Percentiles rank a stretch among this genome's conserved stretches.
Evolutionary conservation across 176 grass and related monocot species (phyloP).

Genomic region (Carex scoparia): DNA sequence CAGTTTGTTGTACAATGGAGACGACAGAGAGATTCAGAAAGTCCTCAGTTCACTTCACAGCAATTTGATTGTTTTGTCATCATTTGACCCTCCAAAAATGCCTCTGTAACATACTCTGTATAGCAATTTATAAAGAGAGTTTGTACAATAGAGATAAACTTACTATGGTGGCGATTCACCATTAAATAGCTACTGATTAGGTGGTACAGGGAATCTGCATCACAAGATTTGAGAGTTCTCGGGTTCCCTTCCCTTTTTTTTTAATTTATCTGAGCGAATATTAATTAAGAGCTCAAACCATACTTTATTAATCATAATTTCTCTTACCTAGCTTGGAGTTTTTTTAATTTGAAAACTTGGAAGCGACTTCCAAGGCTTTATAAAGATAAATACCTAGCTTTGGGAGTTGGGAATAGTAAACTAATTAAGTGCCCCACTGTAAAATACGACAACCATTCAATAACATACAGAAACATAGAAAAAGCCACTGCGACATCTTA

Average conservation of each 20-base stretch:
- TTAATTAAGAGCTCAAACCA: constrained; percentile 11
- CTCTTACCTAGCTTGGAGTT: constrained; percentile 15
- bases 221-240: constrained; percentile 11
- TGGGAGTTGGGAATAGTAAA: constrained; percentile 33
- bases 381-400: too few species aligned
- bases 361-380: too few species aligned
- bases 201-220: not conserved
- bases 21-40: constrained; percentile 12
- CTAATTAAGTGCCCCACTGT: constrained; percentile 24
- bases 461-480: constrained; percentile 51
- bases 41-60: constrained; percentile 1
- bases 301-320: constrained; percentile 9
- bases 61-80: constrained; percentile 59
- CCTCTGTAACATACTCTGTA: not conserved
- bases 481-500: constrained; percentile 29
- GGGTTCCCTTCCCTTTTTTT: not conserved
- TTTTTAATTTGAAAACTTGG: too few species aligned
- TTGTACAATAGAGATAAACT: not conserved
- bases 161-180: not conserved
- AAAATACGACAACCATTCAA: constrained; percentile 28
- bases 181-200: not conserved
- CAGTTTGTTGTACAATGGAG: constrained; percentile 1
- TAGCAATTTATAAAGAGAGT: not conserved
- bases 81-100: constrained; percentile 31
- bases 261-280: constrained; percentile 2